Percentiles rank a stretch among this genome's conserved stretches.
phyloP scores from a whole-genome alignment of 1,284 basidiomycete species.

The Xerocomus subilludens region DNA sequence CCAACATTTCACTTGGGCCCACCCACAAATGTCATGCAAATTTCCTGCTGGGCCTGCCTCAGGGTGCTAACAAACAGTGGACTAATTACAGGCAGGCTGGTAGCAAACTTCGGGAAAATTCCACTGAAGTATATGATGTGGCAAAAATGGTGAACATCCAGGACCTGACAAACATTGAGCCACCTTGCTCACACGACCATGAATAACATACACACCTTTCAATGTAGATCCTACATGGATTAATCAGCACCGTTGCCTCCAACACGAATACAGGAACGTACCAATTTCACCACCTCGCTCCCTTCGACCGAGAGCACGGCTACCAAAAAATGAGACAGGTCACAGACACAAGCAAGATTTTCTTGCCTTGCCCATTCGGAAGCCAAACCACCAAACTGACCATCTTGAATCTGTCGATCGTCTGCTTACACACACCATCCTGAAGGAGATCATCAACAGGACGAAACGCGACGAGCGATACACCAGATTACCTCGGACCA shows the following conservation, averaged over 20 bases:
- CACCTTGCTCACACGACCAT: too few species aligned
- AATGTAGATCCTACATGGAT: conserved; percentile 63
- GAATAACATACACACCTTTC: conserved; percentile 53
- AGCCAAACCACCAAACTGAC: conserved; percentile 79
- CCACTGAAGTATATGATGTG: too few species aligned
- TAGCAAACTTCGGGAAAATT: too few species aligned
- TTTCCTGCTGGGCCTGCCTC: too few species aligned
- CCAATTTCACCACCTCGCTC: conserved; percentile 64
- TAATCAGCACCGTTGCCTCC: conserved; percentile 13
- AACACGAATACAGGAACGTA: conserved; percentile 37
- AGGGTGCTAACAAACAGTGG: too few species aligned
- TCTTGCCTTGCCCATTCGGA: conserved; percentile 69
- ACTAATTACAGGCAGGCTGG: too few species aligned
- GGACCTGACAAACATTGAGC: conserved; percentile 44
- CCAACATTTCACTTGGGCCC: too few species aligned
- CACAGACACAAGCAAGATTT: not conserved
- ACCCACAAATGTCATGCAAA: too few species aligned
- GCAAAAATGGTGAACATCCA: conserved; percentile 71
- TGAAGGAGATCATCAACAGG: conserved; percentile 43
- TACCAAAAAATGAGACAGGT: not conserved
- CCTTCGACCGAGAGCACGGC: conserved; percentile 62
- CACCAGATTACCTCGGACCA: conserved; percentile 72
- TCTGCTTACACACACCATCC: conserved; percentile 78
- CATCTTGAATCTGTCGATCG: conserved; percentile 69
- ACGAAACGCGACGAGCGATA: not conserved